These are phyloP conservation scores for Gossypium armourianum DNA, from an alignment of 441 rosid genomes.

Conservation along the genomic window DNA sequence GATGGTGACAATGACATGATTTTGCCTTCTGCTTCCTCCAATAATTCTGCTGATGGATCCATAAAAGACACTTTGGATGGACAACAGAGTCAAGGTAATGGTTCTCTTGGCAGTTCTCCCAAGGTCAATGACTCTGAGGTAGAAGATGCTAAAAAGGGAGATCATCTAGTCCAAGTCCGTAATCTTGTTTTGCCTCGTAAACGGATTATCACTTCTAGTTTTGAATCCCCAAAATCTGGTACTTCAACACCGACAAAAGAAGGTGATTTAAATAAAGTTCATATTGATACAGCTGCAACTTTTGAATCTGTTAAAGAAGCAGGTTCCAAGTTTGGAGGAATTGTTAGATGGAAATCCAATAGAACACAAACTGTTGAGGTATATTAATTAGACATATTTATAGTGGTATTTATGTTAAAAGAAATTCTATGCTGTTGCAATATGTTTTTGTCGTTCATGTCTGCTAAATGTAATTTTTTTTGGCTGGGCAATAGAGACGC, in stretches of 20 bases:
- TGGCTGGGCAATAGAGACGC: constrained; percentile 30
- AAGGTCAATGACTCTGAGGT: constrained; percentile 4
- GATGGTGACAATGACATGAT: not conserved
- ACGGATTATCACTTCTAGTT: constrained; percentile 4
- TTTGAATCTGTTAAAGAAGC: constrained; percentile 85
- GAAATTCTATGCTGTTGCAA: constrained; percentile 7
- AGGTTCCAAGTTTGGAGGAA: constrained; percentile 89
- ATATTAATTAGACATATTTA: not conserved
- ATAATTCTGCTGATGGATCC: not conserved
- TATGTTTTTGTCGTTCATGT: constrained; percentile 1
- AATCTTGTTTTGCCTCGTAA: constrained; percentile 12
- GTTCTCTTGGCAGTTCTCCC: constrained; percentile 5
- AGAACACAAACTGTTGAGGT: constrained; percentile 71
- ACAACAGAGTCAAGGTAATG: not conserved
- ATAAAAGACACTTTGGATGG: not conserved
- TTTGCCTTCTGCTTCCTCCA: constrained; percentile 8
- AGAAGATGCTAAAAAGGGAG: not conserved
- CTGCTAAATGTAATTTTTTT: not conserved
- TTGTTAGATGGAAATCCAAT: constrained; percentile 93
- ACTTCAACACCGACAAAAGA: constrained; percentile 1
- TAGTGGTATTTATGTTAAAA: not conserved
- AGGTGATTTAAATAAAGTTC: constrained; percentile 27
- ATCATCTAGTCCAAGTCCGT: not conserved
- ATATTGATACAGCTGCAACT: constrained; percentile 73
- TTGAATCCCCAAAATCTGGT: constrained; percentile 26